Evolutionary conservation across 179 eudicot species (phyloP).

Genomic region (Camellia oleifera): DNA sequence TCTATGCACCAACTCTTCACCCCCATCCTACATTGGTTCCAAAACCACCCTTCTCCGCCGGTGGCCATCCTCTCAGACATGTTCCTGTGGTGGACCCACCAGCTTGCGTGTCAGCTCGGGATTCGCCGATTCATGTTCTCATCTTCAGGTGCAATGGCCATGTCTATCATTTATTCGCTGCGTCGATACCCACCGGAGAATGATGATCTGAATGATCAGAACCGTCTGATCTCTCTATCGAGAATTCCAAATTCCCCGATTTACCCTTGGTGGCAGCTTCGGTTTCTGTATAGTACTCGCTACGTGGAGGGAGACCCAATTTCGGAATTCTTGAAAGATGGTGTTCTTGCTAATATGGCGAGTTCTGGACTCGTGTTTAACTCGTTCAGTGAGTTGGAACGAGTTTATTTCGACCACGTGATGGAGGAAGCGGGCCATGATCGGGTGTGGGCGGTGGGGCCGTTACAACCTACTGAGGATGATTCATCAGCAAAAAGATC

Average conservation of each 20-base stretch:
- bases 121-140: slow-evolving; percentile 49
- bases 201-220: neutral
- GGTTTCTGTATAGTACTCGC: slow-evolving; percentile 20
- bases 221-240: slow-evolving; percentile 21
- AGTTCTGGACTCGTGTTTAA: slow-evolving; percentile 40
- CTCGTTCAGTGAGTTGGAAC: slow-evolving; percentile 35
- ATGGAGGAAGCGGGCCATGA: slow-evolving; percentile 23
- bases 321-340: slow-evolving; percentile 30
- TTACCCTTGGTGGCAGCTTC: slow-evolving; percentile 30
- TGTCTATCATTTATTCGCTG: slow-evolving; percentile 21
- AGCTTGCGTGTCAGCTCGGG: slow-evolving; percentile 32
- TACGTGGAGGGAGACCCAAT: slow-evolving; percentile 30
- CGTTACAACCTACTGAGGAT: slow-evolving; percentile 27
- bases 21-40: slow-evolving; percentile 54
- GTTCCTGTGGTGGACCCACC: slow-evolving; percentile 63
- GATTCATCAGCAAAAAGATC: slow-evolving; percentile 13
- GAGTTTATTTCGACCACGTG: slow-evolving; percentile 35
- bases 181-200: slow-evolving; percentile 27
- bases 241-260: slow-evolving; percentile 4
- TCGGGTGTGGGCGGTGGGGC: slow-evolving; percentile 39
- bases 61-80: slow-evolving; percentile 58
- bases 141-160: slow-evolving; percentile 36
- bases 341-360: slow-evolving; percentile 32
- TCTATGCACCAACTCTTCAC: slow-evolving; percentile 23
- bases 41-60: slow-evolving; percentile 59